These are phyloP conservation scores for Xylaria venustula DNA, from an alignment of 495 filamentous ascomycete genomes.

Conservation along the genomic window DNA sequence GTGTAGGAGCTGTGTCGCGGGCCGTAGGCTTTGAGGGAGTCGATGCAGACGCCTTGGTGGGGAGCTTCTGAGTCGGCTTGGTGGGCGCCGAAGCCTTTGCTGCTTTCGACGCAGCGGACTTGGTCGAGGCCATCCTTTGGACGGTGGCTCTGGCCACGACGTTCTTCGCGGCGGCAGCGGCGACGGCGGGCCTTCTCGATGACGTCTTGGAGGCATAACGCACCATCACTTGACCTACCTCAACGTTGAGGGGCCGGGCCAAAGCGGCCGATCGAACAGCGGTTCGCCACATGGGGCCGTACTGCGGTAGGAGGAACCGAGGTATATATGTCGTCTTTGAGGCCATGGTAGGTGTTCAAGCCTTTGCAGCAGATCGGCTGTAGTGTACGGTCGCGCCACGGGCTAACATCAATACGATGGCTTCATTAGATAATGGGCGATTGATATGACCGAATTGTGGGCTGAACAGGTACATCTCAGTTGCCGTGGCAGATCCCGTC, in stretches of 20 bases:
- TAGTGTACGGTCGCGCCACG: too few species aligned
- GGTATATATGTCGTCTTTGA: conserved; percentile 44
- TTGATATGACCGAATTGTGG: background rate
- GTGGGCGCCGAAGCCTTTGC: conserved; percentile 35
- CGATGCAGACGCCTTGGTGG: conserved; percentile 20
- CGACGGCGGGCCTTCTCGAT: conserved; percentile 12
- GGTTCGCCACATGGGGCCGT: conserved; percentile 45
- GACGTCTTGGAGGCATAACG: conserved; percentile 36
- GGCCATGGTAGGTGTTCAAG: conserved; percentile 37
- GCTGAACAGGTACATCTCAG: too few species aligned
- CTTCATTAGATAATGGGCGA: background rate
- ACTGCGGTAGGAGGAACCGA: conserved; percentile 54
- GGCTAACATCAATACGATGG: background rate
- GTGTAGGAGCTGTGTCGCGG: conserved; percentile 13
- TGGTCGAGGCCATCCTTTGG: background rate
- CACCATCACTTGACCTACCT: conserved; percentile 25
- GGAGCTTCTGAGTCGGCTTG: conserved; percentile 25
- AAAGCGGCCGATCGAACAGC: conserved; percentile 18
- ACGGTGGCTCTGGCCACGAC: background rate
- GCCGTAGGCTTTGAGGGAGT: conserved; percentile 17
- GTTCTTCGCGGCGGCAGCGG: conserved; percentile 8
- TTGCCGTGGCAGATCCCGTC: background rate
- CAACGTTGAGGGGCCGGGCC: conserved; percentile 22
- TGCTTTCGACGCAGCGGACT: conserved; percentile 18
- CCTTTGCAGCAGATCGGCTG: too few species aligned